Conservation (phyloP, 169 alveolate genomes). For the Plasmodium coatneyi region DNA sequence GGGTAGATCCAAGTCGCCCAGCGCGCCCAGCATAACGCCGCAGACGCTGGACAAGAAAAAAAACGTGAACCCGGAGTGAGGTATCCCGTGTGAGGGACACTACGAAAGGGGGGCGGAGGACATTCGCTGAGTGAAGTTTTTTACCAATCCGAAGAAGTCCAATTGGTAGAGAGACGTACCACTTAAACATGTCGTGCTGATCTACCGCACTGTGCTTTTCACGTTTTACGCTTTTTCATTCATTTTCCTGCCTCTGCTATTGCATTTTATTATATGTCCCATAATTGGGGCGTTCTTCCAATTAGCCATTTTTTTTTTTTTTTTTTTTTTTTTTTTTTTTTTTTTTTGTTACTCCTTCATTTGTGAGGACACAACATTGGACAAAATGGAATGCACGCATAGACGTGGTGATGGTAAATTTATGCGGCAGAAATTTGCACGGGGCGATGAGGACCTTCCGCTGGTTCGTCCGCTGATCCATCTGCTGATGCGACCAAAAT, state of each 20-base stretch:
- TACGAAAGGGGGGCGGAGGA: background rate
- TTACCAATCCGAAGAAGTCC: background rate
- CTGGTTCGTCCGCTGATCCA: background rate
- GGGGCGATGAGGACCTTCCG: background rate
- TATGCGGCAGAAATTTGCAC: background rate
- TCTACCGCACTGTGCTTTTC: background rate
- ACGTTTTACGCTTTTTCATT: background rate
- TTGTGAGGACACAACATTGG: background rate
- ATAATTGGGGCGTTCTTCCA: background rate
- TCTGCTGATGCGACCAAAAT: background rate
- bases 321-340: background rate
- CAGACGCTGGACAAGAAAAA: slow-evolving; percentile 22
- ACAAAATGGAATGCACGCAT: background rate
- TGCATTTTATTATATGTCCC: background rate
- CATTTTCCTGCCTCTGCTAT: background rate
- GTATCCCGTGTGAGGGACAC: background rate
- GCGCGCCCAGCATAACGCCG: slow-evolving; percentile 31
- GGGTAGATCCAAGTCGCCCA: slow-evolving; percentile 70
- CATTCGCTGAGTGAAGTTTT: background rate
- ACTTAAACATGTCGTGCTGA: background rate
- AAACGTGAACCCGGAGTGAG: slow-evolving; percentile 1
- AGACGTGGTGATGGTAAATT: background rate
- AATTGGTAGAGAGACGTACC: too few species aligned
- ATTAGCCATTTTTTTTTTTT: background rate
- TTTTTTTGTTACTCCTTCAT: background rate